Percentiles rank a stretch among this genome's conserved stretches.
Conservation (phyloP, 176 grass and related monocot genomes). For the Eleusine coracana region DNA sequence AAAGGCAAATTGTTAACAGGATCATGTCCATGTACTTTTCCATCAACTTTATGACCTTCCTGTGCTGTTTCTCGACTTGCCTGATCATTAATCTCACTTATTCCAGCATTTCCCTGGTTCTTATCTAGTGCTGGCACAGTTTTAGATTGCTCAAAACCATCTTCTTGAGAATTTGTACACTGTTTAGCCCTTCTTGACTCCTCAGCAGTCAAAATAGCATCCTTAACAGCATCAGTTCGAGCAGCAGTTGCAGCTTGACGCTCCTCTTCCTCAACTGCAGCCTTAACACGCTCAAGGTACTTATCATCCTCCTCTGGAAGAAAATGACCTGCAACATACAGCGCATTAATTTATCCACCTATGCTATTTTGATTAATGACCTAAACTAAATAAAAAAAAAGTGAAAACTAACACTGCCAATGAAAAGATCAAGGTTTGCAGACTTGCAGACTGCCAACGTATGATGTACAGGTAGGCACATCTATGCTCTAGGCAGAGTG, state of each 20-base stretch:
- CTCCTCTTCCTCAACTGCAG: constrained; percentile 97
- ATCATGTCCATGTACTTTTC: constrained; percentile 49
- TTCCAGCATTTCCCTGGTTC: constrained; percentile 30
- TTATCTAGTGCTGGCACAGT: constrained; percentile 28
- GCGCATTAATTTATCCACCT: constrained; percentile 2
- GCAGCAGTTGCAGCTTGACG: constrained; percentile 80
- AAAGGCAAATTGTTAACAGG: constrained; percentile 73
- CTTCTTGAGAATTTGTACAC: constrained; percentile 35
- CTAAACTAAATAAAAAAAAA: neutral
- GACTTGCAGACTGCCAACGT: neutral
- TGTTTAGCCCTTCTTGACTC: constrained; percentile 71
- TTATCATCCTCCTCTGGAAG: constrained; percentile 98
- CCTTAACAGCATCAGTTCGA: constrained; percentile 73
- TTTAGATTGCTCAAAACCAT: constrained; percentile 37
- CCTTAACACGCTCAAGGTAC: constrained; percentile 90
- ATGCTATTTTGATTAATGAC: neutral
- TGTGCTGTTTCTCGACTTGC: constrained; percentile 37
- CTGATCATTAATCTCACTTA: constrained; percentile 47
- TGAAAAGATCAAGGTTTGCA: constrained; percentile 16
- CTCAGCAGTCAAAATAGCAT: constrained; percentile 90
- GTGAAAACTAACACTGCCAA: neutral
- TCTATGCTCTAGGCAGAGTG: neutral
- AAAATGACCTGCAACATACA: constrained; percentile 80
- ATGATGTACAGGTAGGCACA: constrained; percentile 5
- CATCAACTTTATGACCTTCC: constrained; percentile 48